Evolutionary conservation across 2,329 filamentous ascomycete genomes (phyloP).

Genomic region (Epichloe typhina): DNA sequence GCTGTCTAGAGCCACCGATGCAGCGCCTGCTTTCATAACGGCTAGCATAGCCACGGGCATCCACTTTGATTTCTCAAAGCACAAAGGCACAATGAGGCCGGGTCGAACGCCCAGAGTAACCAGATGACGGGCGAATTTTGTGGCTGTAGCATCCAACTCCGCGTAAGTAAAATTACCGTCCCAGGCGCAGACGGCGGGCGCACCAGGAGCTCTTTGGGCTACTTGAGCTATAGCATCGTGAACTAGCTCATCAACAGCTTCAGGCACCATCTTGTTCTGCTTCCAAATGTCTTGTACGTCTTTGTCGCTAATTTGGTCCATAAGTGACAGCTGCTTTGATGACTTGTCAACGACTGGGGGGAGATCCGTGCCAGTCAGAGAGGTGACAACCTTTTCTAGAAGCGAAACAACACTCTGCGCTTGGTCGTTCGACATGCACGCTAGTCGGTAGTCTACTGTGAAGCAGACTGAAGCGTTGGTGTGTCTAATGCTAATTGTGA

Average conservation of each 20-base stretch:
- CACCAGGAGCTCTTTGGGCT: neutral
- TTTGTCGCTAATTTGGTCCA: neutral
- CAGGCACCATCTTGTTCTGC: neutral
- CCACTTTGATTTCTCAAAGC: slow-evolving; percentile 23
- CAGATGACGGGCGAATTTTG: slow-evolving; percentile 5
- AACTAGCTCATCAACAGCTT: neutral
- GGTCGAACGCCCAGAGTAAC: slow-evolving; percentile 10
- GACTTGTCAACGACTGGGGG: neutral
- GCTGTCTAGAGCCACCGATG: slow-evolving; percentile 8
- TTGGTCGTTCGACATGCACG: neutral
- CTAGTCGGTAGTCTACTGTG: neutral
- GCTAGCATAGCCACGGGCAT: slow-evolving; percentile 18
- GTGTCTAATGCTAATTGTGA: slow-evolving; percentile 11
- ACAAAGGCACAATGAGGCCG: slow-evolving; percentile 17
- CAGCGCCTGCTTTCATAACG: slow-evolving; percentile 20
- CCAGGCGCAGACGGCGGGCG: slow-evolving; percentile 11
- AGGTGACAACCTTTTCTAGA: neutral
- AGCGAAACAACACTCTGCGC: slow-evolving; percentile 1
- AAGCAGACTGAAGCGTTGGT: neutral
- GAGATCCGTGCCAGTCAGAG: neutral
- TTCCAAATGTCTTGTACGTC: slow-evolving; percentile 1
- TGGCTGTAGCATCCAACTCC: slow-evolving; percentile 8
- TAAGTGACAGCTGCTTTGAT: neutral
- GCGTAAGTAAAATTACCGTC: slow-evolving; percentile 14
- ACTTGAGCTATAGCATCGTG: neutral